Evolutionary conservation across 768 basidiomycete species (phyloP).

Genomic region (Lactifluus piperatus): DNA sequence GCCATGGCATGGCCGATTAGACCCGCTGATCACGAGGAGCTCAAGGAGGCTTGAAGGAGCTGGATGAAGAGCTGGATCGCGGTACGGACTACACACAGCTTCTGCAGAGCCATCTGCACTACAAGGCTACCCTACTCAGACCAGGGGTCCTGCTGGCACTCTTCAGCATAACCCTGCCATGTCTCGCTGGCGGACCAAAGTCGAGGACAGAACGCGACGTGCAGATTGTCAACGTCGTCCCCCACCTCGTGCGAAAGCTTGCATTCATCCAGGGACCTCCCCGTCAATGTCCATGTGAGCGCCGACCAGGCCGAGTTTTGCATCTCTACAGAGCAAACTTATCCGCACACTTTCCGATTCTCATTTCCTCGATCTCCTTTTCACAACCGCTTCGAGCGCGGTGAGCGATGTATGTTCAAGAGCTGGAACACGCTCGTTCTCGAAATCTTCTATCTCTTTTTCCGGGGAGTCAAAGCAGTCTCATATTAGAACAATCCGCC

Average conservation of each 20-base stretch:
- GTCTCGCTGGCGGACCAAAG: constrained; percentile 57
- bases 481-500: constrained; percentile 55
- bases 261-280: constrained; percentile 85
- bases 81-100: constrained; percentile 87
- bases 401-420: constrained; percentile 69
- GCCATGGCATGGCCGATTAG: constrained; percentile 99
- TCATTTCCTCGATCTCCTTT: constrained; percentile 64
- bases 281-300: constrained; percentile 59
- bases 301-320: constrained; percentile 73
- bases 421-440: constrained; percentile 84
- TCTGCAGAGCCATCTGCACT: constrained; percentile 69
- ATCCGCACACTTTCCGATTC: constrained; percentile 63
- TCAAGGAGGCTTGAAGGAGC: too few relatives aligned
- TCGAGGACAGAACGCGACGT: constrained; percentile 74
- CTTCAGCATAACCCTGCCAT: constrained; percentile 69
- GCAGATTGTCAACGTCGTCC: constrained; percentile 78
- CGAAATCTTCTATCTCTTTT: constrained; percentile 89
- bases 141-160: constrained; percentile 63
- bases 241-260: constrained; percentile 90
- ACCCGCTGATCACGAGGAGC: constrained; percentile 83
- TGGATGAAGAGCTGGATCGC: constrained; percentile 72
- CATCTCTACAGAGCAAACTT: constrained; percentile 69
- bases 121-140: constrained; percentile 74
- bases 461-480: constrained; percentile 67
- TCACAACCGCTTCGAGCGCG: constrained; percentile 79